A percentile compares a stretch with the other conserved stretches of the same genome.
These are phyloP conservation scores for Oryza australiensis DNA, from an alignment of 176 grass and related monocot genomes.

Conservation along the genomic window DNA sequence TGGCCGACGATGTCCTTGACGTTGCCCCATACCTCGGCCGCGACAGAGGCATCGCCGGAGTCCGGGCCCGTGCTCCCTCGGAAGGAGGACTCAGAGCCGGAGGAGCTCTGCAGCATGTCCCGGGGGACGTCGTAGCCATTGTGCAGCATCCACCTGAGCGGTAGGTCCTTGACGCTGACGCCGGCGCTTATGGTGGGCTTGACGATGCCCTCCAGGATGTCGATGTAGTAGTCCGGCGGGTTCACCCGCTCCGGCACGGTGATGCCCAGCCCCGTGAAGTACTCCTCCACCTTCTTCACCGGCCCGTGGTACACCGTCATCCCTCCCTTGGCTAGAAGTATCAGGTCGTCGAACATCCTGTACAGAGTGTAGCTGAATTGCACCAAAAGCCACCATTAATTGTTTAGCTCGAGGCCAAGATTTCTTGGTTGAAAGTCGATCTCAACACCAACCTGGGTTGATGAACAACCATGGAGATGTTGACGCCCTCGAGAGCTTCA, in stretches of 20 bases:
- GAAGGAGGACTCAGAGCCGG: slow-evolving; percentile 40
- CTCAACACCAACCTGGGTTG: slow-evolving; percentile 74
- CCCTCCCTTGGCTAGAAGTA: slow-evolving; percentile 92
- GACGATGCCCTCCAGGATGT: slow-evolving; percentile 83
- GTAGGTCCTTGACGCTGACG: slow-evolving; percentile 64
- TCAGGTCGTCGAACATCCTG: slow-evolving; percentile 86
- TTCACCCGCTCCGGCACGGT: slow-evolving; percentile 84
- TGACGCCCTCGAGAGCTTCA: slow-evolving; percentile 92
- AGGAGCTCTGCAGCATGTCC: slow-evolving; percentile 66
- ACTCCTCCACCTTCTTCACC: slow-evolving; percentile 87
- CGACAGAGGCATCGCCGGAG: slow-evolving; percentile 22
- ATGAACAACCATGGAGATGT: slow-evolving; percentile 98
- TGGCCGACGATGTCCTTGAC: slow-evolving; percentile 54
- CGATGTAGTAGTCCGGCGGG: slow-evolving; percentile 95
- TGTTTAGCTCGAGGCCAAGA: not conserved
- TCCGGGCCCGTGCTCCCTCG: slow-evolving; percentile 2
- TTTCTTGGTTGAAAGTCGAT: not conserved
- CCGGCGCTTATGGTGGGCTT: slow-evolving; percentile 53
- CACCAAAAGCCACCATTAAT: not conserved
- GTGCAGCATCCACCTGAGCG: slow-evolving; percentile 83
- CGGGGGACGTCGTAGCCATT: slow-evolving; percentile 82
- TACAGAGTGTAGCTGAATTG: slow-evolving; percentile 73
- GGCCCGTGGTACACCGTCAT: slow-evolving; percentile 85
- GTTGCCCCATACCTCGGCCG: slow-evolving; percentile 51
- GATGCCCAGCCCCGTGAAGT: slow-evolving; percentile 74